These are phyloP conservation scores for Marasmius fiardii DNA, from an alignment of 1,284 basidiomycete species.

Conservation along the genomic window DNA sequence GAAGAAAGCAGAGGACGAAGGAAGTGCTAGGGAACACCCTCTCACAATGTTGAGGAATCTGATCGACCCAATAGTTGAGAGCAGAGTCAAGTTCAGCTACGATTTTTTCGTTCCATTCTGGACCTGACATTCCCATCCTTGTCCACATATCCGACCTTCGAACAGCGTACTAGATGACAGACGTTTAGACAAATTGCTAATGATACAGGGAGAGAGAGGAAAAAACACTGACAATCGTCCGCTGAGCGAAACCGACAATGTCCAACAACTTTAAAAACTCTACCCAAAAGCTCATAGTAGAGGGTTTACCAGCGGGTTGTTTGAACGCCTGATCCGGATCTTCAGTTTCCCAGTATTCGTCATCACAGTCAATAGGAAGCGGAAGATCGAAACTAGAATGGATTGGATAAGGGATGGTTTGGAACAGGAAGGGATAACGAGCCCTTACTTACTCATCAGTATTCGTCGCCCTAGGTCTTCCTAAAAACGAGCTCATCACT, in stretches of 20 bases:
- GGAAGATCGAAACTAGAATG: slow-evolving; percentile 11
- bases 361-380: slow-evolving; percentile 39
- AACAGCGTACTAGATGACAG: slow-evolving; percentile 45
- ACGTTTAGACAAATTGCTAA: not conserved
- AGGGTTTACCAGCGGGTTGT: slow-evolving; percentile 1
- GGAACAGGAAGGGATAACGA: not conserved
- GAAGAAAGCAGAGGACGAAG: not conserved
- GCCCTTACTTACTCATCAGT: slow-evolving; percentile 14
- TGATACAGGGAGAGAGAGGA: slow-evolving; percentile 21
- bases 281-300: slow-evolving; percentile 3
- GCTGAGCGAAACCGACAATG: slow-evolving; percentile 11
- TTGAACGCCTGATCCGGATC: slow-evolving; percentile 6
- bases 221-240: slow-evolving; percentile 34
- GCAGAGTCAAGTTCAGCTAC: slow-evolving; percentile 9
- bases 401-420: not conserved
- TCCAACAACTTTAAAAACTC: slow-evolving; percentile 10
- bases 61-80: slow-evolving; percentile 9
- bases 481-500: slow-evolving; percentile 9
- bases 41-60: slow-evolving; percentile 11
- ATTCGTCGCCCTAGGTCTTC: slow-evolving; percentile 8
- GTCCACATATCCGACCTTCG: slow-evolving; percentile 42
- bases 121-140: slow-evolving; percentile 36
- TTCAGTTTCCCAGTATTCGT: slow-evolving; percentile 8
- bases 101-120: slow-evolving; percentile 41
- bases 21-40: not conserved